A percentile compares a stretch with the other conserved stretches of the same genome.
These are phyloP conservation scores for Ophiosphaerella herpotricha DNA, from an alignment of 2,329 filamentous ascomycete species.

Conservation along the genomic window DNA sequence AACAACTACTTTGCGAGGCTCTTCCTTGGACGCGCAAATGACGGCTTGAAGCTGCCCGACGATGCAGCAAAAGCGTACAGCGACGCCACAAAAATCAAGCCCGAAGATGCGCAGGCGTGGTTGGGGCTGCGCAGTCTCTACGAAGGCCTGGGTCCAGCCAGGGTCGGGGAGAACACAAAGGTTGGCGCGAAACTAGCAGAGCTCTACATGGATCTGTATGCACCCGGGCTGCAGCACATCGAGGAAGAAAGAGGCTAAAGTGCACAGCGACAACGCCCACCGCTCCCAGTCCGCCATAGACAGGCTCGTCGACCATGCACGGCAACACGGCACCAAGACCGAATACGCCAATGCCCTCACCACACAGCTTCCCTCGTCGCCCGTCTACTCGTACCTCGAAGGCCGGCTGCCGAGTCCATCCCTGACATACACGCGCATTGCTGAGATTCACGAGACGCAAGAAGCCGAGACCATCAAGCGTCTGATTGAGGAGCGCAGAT, in stretches of 20 bases:
- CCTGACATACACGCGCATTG: slow-evolving; percentile 79
- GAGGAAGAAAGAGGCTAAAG: slow-evolving; percentile 9
- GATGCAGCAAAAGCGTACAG: slow-evolving; percentile 79
- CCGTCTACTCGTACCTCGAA: slow-evolving; percentile 81
- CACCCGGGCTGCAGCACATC: neutral
- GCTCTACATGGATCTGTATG: slow-evolving; percentile 63
- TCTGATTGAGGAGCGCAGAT: slow-evolving; percentile 85
- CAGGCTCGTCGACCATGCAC: slow-evolving; percentile 77
- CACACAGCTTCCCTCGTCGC: slow-evolving; percentile 77
- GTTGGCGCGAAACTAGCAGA: slow-evolving; percentile 75
- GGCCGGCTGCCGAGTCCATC: slow-evolving; percentile 80
- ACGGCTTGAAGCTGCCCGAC: slow-evolving; percentile 72
- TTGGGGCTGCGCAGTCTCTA: slow-evolving; percentile 86
- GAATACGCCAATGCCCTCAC: slow-evolving; percentile 79
- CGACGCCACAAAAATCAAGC: slow-evolving; percentile 71
- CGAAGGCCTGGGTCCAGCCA: slow-evolving; percentile 72
- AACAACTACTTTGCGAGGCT: slow-evolving; percentile 85
- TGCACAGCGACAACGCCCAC: slow-evolving; percentile 59
- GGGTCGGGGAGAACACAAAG: slow-evolving; percentile 73
- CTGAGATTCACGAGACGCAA: slow-evolving; percentile 80
- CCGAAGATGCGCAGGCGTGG: slow-evolving; percentile 82
- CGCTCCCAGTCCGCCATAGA: slow-evolving; percentile 70
- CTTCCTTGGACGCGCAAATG: slow-evolving; percentile 84
- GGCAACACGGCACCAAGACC: slow-evolving; percentile 69
- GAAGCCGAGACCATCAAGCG: slow-evolving; percentile 90